Conservation (phyloP, 345 rosid species). For the Acer negundo region DNA sequence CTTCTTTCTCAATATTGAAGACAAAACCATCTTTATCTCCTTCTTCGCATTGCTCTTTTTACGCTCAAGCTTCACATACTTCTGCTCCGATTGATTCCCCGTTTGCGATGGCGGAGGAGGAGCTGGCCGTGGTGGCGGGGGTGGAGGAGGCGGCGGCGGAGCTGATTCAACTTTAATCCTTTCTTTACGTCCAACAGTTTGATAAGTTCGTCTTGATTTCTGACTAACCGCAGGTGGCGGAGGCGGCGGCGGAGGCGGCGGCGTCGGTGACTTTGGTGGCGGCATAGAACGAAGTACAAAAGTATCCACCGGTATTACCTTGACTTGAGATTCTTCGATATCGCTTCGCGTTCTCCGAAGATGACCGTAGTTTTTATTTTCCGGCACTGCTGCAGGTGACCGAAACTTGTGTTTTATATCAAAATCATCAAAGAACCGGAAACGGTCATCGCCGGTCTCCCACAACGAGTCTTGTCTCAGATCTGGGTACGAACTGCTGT, state of each 20-base stretch:
- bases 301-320: slow-evolving; percentile 64
- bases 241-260: slow-evolving; percentile 43
- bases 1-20: slow-evolving; percentile 65
- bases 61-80: slow-evolving; percentile 44
- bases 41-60: slow-evolving; percentile 66
- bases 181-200: slow-evolving; percentile 39
- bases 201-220: slow-evolving; percentile 39
- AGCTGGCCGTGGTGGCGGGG: slow-evolving; percentile 35
- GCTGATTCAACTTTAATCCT: slow-evolving; percentile 29
- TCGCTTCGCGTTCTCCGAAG: slow-evolving; percentile 33
- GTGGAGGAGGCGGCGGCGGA: slow-evolving; percentile 41
- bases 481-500: slow-evolving; percentile 80
- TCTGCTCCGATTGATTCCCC: slow-evolving; percentile 21
- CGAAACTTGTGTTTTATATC: slow-evolving; percentile 44
- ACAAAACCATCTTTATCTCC: slow-evolving; percentile 72
- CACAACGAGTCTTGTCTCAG: slow-evolving; percentile 47
- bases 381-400: slow-evolving; percentile 14
- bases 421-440: slow-evolving; percentile 74
- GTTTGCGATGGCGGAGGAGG: slow-evolving; percentile 28
- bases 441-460: slow-evolving; percentile 47
- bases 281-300: slow-evolving; percentile 43
- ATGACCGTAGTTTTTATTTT: slow-evolving; percentile 7
- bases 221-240: slow-evolving; percentile 29
- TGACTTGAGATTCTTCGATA: slow-evolving; percentile 44
- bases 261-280: slow-evolving; percentile 30